phyloP scores from a whole-genome alignment of 768 basidiomycete species.

The Pleurotus tuber-regium region DNA sequence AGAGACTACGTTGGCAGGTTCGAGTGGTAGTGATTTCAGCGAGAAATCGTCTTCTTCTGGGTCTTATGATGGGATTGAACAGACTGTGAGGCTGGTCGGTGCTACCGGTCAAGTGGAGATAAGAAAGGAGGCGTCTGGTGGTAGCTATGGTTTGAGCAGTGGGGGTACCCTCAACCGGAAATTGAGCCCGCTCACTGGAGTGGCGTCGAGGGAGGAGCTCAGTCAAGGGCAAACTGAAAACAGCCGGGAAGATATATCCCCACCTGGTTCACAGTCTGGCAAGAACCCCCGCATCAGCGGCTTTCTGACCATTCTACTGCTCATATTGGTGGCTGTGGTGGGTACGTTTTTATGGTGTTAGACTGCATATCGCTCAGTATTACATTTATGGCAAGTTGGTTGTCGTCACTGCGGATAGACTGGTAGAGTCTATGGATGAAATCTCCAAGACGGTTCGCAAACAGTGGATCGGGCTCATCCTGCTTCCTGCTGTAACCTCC shows the following conservation, averaged over 20 bases:
- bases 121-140: too few species aligned
- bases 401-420: constrained; percentile 56
- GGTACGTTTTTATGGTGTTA: constrained; percentile 20
- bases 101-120: constrained; percentile 1
- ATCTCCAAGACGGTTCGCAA: constrained; percentile 71
- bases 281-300: constrained; percentile 55
- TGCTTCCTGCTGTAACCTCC: constrained; percentile 82
- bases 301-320: constrained; percentile 50
- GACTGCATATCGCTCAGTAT: neutral
- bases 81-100: constrained; percentile 16
- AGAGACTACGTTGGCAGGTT: neutral
- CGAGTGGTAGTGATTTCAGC: neutral
- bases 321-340: constrained; percentile 64
- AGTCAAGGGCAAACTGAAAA: neutral
- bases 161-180: neutral
- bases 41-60: neutral
- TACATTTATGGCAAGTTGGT: constrained; percentile 36
- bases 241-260: neutral
- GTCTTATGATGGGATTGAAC: neutral
- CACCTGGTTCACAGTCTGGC: neutral
- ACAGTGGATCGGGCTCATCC: constrained; percentile 86
- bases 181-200: neutral
- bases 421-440: constrained; percentile 84
- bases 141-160: too few species aligned
- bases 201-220: neutral